Base-by-base conservation (phyloP, 208 protist genomes). In the Strigomonas culicis region DNA sequence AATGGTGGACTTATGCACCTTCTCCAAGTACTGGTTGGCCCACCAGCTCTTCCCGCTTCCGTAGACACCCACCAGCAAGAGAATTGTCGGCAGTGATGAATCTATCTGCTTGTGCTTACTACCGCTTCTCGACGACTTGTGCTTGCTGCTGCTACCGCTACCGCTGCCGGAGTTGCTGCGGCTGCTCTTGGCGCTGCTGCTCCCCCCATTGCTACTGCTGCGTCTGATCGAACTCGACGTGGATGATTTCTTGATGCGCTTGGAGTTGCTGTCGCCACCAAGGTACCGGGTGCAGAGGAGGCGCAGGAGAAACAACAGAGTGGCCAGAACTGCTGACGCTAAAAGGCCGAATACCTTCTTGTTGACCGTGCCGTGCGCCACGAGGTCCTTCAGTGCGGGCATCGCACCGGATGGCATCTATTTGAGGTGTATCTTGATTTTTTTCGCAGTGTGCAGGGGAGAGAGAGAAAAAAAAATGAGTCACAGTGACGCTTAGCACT, bases 1-100 rank as follows among this genome's bases (percentile, higher is more conserved):
- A 31, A 80, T 62, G 60, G 68, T 82, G 4, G 84, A 86, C 28
- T 77, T 74, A 52, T 88, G 77, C 63, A 90, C 83, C 0, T 75
- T 74, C 25, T 79, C 62, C 6, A 82, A 34, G 64, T 90, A 94
- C 66, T 87, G 74, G 21, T 65, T 75, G 24, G 82, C 73, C 86
- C 88, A 94, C 31, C 80, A 84, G 51, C 79, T 84, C 72, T 94
- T 94, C 19, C 88, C 88, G 58, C 85, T 91, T 30, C 85, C 85
- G 56, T 81, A 69, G 17, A 94, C 88, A 59, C 88, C 88, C 21
- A 92, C 59, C 0, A 92, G 72, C 13, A 92, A 24, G 44, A 90
- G 49, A 10, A 94, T 6, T 19, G 74, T 82, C 0, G 88, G 88
- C n/a, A 85, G 72, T 4, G 66, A 70, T 3, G 75, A 66, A 27